Conservation (phyloP, 441 rosid species). For the Adansonia gregorii region DNA sequence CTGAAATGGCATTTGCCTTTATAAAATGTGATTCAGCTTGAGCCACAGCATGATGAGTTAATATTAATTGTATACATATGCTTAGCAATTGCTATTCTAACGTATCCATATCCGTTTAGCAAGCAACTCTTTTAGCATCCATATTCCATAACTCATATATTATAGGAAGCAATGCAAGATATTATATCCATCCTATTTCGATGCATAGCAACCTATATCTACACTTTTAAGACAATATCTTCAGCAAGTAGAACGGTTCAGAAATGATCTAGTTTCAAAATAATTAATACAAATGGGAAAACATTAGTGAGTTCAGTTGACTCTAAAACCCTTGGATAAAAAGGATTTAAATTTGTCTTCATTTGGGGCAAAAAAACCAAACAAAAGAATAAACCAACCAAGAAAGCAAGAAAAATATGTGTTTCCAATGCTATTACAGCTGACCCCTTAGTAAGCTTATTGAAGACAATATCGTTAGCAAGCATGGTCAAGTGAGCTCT, state of each 20-base stretch:
- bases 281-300: neutral
- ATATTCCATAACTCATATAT: neutral
- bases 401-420: neutral
- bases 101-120: no score
- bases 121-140: neutral
- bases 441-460: neutral
- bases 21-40: neutral
- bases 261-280: neutral
- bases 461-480: neutral
- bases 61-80: neutral
- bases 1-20: neutral
- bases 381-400: neutral
- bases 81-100: neutral
- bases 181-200: neutral
- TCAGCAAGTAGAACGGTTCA: neutral
- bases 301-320: neutral
- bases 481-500: neutral
- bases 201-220: neutral
- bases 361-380: neutral
- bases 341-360: neutral
- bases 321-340: neutral
- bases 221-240: neutral
- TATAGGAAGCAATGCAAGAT: neutral
- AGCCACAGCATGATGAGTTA: neutral
- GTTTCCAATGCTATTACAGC: neutral